Conservation (phyloP, 768 basidiomycete genomes). For the Lentinula lateritia region DNA sequence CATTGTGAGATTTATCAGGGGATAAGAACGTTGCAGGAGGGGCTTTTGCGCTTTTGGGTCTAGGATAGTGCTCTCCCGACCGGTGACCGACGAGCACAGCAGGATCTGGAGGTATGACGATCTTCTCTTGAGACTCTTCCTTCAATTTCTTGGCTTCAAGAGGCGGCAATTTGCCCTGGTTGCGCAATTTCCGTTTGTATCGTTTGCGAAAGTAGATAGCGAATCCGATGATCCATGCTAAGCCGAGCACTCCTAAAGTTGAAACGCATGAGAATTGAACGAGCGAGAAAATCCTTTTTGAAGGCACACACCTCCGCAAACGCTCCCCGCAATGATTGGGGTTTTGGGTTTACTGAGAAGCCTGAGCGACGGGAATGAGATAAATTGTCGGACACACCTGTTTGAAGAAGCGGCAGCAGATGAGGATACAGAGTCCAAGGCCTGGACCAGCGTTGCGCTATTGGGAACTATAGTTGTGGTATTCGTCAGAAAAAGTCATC, state of each 20-base stretch:
- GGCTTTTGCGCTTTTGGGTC: neutral
- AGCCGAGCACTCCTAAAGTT: constrained; percentile 29
- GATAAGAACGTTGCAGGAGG: neutral
- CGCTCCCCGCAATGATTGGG: constrained; percentile 55
- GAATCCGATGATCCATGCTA: constrained; percentile 54
- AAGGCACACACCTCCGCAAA: constrained; percentile 46
- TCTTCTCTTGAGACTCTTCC: constrained; percentile 30
- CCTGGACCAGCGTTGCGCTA: no score
- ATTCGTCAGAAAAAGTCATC: neutral
- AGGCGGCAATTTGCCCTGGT: constrained; percentile 40
- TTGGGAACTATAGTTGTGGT: neutral
- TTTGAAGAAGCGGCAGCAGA: constrained; percentile 34
- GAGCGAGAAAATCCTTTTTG: constrained; percentile 15
- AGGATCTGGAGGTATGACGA: constrained; percentile 64
- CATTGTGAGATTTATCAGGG: neutral
- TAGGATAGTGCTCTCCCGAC: constrained; percentile 28
- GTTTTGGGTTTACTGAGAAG: constrained; percentile 44
- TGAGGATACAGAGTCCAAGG: constrained; percentile 20
- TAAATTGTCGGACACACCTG: constrained; percentile 23
- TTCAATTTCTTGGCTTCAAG: constrained; percentile 29
- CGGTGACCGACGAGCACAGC: constrained; percentile 48
- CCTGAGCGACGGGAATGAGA: neutral
- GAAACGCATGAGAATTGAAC: no score
- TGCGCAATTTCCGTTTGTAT: constrained; percentile 39
- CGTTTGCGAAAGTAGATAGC: constrained; percentile 53